Base-by-base conservation (phyloP, 2,329 filamentous ascomycete genomes). In the Fusarium sp. region DNA sequence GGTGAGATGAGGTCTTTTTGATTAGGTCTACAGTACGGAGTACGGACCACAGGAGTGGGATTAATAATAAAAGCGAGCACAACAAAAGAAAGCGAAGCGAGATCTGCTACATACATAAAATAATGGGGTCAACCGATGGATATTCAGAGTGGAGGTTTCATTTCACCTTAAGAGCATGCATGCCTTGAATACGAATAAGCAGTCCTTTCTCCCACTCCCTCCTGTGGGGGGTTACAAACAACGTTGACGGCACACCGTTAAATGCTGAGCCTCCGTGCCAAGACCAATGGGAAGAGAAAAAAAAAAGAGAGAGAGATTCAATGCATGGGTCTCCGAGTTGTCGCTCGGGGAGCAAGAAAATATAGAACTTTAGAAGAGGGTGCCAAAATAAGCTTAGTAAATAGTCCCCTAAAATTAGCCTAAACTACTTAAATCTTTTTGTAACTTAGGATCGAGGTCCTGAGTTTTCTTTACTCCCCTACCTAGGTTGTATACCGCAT, bases 181-280 rank as follows among this genome's bases (percentile, higher is more conserved):
- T 66, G 52, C 42, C 8, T 45, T 45, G 33, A 66, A 72, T 72
- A 72, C 69, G 69, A 72, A 72, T 70, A 72, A 72, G 70, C 65
- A 39, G 29, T 35, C 7, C 5, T 38, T 52, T 31, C n/a, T 29
- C 23, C 19, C 19, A 14, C 15, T 19, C 31, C 45, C n/a, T 56
- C 11, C 27, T 45, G 61, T 42, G 54, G 35, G 35, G 54, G 56
- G 45, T 48, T 33, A 41, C 23, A 55, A 39, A 45, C 31, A 18
- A 41, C 42, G 23, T 31, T 27, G 35, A 42, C 37, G 27, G 31
- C 51, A 70, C 69, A 63, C 56, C 65, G 65, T 72, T 56, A 51
- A 54, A 60, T 60, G 44, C 70, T 71, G 66, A 58, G 54, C 55
- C 64, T 69, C 72, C 58, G 38, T 66, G 73, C 73, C 66, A 74